Percentiles rank a stretch among this genome's conserved stretches.
phyloP scores from a whole-genome alignment of 495 filamentous ascomycete genomes.

The Aspergillus ellipticus region DNA sequence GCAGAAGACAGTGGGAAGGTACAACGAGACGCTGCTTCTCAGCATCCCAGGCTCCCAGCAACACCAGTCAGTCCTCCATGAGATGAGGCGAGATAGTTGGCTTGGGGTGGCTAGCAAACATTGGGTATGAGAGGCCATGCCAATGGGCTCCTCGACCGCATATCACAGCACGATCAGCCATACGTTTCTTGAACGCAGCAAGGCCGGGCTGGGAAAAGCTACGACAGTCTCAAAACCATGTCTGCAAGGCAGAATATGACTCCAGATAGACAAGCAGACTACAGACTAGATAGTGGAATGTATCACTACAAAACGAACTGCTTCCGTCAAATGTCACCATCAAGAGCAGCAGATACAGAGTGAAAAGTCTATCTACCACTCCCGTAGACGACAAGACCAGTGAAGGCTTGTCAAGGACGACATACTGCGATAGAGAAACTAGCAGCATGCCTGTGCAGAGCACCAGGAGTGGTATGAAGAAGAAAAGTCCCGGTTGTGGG shows the following conservation, averaged over 20 bases:
- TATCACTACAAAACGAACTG: constrained; percentile 69
- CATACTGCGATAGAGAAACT: constrained; percentile 39
- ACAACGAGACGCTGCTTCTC: background rate
- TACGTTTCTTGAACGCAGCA: background rate
- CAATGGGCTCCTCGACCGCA: background rate
- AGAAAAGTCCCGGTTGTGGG: constrained; percentile 21
- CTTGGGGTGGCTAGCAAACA: background rate
- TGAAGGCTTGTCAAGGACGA: constrained; percentile 61
- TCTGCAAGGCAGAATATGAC: background rate
- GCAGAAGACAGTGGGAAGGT: background rate
- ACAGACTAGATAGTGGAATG: constrained; percentile 35
- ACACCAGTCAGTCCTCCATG: background rate
- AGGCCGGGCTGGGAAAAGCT: background rate
- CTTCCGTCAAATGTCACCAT: constrained; percentile 68
- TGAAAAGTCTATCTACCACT: constrained; percentile 69
- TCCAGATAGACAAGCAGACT: background rate
- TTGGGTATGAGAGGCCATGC: background rate
- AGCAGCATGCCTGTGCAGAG: constrained; percentile 51
- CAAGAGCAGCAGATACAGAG: constrained; percentile 97
- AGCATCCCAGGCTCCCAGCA: constrained; percentile 3
- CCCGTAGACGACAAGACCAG: constrained; percentile 55
- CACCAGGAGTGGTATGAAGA: constrained; percentile 43
- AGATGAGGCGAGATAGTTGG: background rate
- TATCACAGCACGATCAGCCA: background rate
- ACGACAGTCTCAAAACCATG: background rate